A percentile compares a stretch with the other conserved stretches of the same genome.
phyloP scores from a whole-genome alignment of 768 basidiomycete genomes.

The Piloderma croceum region DNA sequence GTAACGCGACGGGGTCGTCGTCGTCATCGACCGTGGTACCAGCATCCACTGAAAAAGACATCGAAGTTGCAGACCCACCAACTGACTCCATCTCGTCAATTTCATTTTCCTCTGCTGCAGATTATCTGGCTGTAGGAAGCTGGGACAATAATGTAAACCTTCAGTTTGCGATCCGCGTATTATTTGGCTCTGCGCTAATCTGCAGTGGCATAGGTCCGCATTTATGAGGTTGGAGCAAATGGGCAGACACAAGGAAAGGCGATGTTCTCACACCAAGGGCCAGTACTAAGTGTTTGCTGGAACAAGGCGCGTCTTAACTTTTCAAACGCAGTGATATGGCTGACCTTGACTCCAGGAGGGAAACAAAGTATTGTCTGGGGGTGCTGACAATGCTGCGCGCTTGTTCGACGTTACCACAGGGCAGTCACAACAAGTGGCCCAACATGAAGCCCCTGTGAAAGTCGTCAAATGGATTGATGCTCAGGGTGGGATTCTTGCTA shows the following conservation, averaged over 20 bases:
- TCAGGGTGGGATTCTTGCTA: slow-evolving; percentile 72
- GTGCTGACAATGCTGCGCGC: slow-evolving; percentile 92
- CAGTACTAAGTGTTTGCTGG: slow-evolving; percentile 87
- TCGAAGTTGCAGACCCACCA: slow-evolving; percentile 77
- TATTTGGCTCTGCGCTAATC: slow-evolving; percentile 13
- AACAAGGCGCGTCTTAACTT: slow-evolving; percentile 57
- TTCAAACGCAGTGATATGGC: background rate
- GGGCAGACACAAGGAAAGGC: slow-evolving; percentile 87
- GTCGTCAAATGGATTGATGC: slow-evolving; percentile 78
- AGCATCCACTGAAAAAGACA: slow-evolving; percentile 59
- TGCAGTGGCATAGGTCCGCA: slow-evolving; percentile 60
- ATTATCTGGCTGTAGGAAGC: slow-evolving; percentile 86
- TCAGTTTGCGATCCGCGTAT: background rate
- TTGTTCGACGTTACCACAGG: slow-evolving; percentile 89
- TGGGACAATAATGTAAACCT: slow-evolving; percentile 86
- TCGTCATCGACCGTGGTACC: slow-evolving; percentile 25
- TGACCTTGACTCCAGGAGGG: slow-evolving; percentile 57
- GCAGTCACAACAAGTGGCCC: slow-evolving; percentile 75
- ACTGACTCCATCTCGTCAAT: slow-evolving; percentile 83
- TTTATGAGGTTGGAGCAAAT: slow-evolving; percentile 81
- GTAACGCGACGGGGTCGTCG: slow-evolving; percentile 23
- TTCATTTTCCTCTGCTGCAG: slow-evolving; percentile 77
- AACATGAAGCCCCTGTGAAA: slow-evolving; percentile 86
- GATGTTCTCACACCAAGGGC: slow-evolving; percentile 85
- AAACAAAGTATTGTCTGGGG: slow-evolving; percentile 84